Evolutionary conservation across 1,139 yeast species (phyloP).

Genomic region (Geotrichum histeridarum): DNA sequence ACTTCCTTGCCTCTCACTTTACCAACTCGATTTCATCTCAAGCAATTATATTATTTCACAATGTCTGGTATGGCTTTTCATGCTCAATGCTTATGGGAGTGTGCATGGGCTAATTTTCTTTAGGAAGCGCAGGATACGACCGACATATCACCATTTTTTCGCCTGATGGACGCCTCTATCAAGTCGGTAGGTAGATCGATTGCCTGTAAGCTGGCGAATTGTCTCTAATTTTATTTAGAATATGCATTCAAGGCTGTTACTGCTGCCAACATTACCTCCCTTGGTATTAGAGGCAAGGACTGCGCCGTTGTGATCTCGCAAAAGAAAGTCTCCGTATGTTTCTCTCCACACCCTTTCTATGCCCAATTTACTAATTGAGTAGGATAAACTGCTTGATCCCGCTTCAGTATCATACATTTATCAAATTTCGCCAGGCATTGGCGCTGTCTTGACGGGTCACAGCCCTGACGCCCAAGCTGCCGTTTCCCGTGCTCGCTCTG

Average conservation of each 20-base stretch:
- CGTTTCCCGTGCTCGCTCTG: slow-evolving; percentile 83
- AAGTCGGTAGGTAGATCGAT: slow-evolving; percentile 53
- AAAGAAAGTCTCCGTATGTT: slow-evolving; percentile 69
- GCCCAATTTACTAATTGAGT: slow-evolving; percentile 13
- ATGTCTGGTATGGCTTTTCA: slow-evolving; percentile 18
- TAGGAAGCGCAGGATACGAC: slow-evolving; percentile 72
- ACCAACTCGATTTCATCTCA: background rate
- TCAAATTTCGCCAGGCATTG: slow-evolving; percentile 73
- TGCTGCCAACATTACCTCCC: slow-evolving; percentile 81
- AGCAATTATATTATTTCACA: background rate
- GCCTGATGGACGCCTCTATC: slow-evolving; percentile 95
- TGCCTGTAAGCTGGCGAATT: background rate
- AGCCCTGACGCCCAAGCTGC: slow-evolving; percentile 94
- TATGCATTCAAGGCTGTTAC: slow-evolving; percentile 97
- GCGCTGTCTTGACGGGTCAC: slow-evolving; percentile 91
- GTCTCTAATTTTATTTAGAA: slow-evolving; percentile 35
- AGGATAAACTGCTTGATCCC: slow-evolving; percentile 82
- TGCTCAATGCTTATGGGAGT: background rate
- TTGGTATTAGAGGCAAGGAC: slow-evolving; percentile 83
- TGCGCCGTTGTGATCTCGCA: slow-evolving; percentile 89
- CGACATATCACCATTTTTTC: slow-evolving; percentile 97
- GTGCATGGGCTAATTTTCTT: slow-evolving; percentile 1
- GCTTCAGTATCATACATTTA: slow-evolving; percentile 79
- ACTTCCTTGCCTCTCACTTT: background rate
- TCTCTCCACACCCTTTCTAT: background rate